Conservation (phyloP, 2,329 filamentous ascomycete species). For the Nectriaceae sp. region DNA sequence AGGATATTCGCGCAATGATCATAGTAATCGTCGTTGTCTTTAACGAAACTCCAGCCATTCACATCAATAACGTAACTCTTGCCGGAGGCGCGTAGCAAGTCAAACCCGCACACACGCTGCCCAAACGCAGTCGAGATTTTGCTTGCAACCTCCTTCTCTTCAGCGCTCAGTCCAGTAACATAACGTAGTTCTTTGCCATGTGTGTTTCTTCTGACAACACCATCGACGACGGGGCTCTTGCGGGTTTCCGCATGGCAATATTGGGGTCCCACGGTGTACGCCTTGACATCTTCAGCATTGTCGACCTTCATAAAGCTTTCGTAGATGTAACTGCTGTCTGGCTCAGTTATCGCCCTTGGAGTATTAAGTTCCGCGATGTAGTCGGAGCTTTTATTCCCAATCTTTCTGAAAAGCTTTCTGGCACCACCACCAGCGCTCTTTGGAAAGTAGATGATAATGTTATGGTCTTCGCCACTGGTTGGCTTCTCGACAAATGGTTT, state of each 20-base stretch:
- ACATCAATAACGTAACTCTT: constrained; percentile 98
- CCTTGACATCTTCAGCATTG: constrained; percentile 97
- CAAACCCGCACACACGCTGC: constrained; percentile 94
- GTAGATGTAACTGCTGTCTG: constrained; percentile 85
- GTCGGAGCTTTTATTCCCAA: constrained; percentile 98
- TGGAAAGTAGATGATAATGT: constrained; percentile 97
- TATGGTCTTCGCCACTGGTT: constrained; percentile 97
- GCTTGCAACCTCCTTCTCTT: constrained; percentile 83
- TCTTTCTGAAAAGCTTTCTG: constrained; percentile 89
- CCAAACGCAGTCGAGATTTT: constrained; percentile 92
- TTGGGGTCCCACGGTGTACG: constrained; percentile 89
- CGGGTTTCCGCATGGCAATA: constrained; percentile 97
- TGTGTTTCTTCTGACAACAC: constrained; percentile 91
- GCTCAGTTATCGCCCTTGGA: constrained; percentile 81
- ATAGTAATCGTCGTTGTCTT: constrained; percentile 98
- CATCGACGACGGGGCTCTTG: constrained; percentile 96
- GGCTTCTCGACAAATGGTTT: constrained; percentile 99
- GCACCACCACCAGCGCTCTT: constrained; percentile 85
- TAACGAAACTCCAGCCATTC: constrained; percentile 99
- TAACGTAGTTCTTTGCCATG: constrained; percentile 97
- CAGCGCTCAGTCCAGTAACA: constrained; percentile 78
- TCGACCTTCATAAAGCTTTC: constrained; percentile 97
- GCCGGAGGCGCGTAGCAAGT: constrained; percentile 82
- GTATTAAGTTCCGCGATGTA: constrained; percentile 76
- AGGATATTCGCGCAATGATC: constrained; percentile 86